Evolutionary conservation across 1,284 basidiomycete genomes (phyloP).

Genomic region (Papiliotrema terrestris): DNA sequence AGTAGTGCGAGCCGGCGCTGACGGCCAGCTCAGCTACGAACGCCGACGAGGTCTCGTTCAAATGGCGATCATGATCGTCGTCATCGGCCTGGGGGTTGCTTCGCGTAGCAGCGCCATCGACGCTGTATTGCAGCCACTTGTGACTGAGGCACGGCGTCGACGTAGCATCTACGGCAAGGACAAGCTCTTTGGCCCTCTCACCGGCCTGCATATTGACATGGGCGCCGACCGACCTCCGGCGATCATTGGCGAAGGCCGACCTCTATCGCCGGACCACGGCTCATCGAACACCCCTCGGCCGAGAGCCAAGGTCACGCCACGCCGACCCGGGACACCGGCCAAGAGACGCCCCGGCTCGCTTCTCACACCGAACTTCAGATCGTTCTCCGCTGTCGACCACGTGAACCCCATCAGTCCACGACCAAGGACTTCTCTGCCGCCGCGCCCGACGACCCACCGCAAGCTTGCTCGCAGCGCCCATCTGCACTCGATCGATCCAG

Average conservation of each 20-base stretch:
- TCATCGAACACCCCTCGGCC: background rate
- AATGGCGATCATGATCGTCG: conserved; percentile 35
- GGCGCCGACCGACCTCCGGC: conserved; percentile 22
- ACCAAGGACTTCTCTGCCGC: conserved; percentile 6
- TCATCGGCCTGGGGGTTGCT: conserved; percentile 34
- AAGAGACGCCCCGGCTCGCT: background rate
- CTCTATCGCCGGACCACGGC: background rate
- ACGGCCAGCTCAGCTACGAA: conserved; percentile 33
- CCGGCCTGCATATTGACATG: conserved; percentile 37
- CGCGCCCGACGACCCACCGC: conserved; percentile 1
- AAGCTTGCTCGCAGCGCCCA: conserved; percentile 35
- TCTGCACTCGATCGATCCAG: conserved; percentile 34
- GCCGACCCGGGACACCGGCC: background rate
- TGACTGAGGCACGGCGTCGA: conserved; percentile 26
- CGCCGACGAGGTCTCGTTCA: conserved; percentile 41
- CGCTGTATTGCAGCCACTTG: conserved; percentile 33
- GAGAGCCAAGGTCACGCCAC: background rate
- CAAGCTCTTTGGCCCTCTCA: conserved; percentile 26
- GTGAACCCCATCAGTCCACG: background rate
- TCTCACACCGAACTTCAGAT: background rate
- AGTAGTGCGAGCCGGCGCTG: background rate
- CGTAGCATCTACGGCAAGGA: conserved; percentile 14
- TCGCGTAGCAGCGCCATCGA: conserved; percentile 34
- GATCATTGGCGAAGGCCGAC: conserved; percentile 19
- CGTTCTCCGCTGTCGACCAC: conserved; percentile 1